Percentiles rank a stretch among this genome's conserved stretches.
These are phyloP conservation scores for Aegilops sharonensis DNA, from an alignment of 176 grass and related monocot species.

Conservation along the genomic window DNA sequence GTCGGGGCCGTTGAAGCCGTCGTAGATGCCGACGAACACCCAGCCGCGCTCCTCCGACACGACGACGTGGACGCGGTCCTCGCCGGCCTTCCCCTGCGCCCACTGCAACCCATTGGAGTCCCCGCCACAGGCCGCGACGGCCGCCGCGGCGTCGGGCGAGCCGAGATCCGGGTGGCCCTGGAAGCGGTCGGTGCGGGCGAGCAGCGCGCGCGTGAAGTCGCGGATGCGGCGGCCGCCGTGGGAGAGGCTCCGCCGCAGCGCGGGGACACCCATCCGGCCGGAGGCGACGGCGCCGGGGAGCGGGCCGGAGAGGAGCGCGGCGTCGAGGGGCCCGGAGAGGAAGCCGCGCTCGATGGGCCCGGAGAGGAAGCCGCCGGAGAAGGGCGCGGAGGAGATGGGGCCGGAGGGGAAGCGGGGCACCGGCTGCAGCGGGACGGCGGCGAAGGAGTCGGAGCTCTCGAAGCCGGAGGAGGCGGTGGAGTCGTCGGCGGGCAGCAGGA, in stretches of 20 bases:
- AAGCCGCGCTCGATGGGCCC: conserved; percentile 64
- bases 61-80: conserved; percentile 87
- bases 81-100: conserved; percentile 93
- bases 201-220: conserved; percentile 41
- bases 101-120: conserved; percentile 52
- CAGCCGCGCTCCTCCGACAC: conserved; percentile 85
- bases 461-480: conserved; percentile 41
- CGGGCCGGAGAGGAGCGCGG: conserved; percentile 62
- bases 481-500: conserved; percentile 33
- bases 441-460: conserved; percentile 89
- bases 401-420: conserved; percentile 74
- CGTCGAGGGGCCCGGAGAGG: conserved; percentile 78
- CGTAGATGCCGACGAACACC: conserved; percentile 98
- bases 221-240: conserved; percentile 51
- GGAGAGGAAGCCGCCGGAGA: conserved; percentile 52
- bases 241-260: conserved; percentile 67
- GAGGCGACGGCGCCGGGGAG: conserved; percentile 39
- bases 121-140: conserved; percentile 21
- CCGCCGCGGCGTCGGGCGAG: conserved; percentile 31
- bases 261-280: conserved; percentile 17
- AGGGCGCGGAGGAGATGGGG: conserved; percentile 43
- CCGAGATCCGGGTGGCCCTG: conserved; percentile 19
- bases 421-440: conserved; percentile 70
- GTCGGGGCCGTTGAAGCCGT: conserved; percentile 98
- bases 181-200: conserved; percentile 17